Evolutionary conservation across 169 alveolate species (phyloP).

Genomic region (Cryptosporidium bovis): DNA sequence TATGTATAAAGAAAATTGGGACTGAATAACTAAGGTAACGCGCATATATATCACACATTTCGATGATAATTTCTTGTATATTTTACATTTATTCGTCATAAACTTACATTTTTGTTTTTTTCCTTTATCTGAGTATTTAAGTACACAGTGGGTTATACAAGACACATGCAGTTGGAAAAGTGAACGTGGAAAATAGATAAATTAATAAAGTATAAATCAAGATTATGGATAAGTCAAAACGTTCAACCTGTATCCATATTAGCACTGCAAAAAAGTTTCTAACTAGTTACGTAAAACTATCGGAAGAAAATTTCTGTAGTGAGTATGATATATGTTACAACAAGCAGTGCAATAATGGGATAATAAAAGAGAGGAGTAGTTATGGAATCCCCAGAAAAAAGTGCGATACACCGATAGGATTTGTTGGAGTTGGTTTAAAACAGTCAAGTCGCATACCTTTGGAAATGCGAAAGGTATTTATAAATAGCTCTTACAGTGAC

Average conservation of each 20-base stretch:
- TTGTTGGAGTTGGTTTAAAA: conserved; percentile 54
- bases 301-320: not conserved
- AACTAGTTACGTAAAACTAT: not conserved
- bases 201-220: too few relatives aligned
- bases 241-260: conserved; percentile 21
- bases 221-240: not conserved
- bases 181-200: too few relatives aligned
- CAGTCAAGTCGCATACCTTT: conserved; percentile 7
- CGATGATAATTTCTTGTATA: too few relatives aligned
- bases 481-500: not conserved
- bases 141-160: too few relatives aligned
- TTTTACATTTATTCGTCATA: too few relatives aligned
- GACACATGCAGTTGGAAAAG: too few relatives aligned
- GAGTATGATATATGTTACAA: conserved; percentile 43
- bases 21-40: too few relatives aligned
- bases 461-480: conserved; percentile 11
- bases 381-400: conserved; percentile 44
- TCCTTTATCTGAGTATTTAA: too few relatives aligned
- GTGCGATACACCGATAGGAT: conserved; percentile 38
- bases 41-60: too few relatives aligned
- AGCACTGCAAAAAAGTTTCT: conserved; percentile 60
- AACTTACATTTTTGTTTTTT: too few relatives aligned
- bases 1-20: too few relatives aligned
- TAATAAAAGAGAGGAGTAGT: not conserved
- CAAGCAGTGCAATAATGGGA: conserved; percentile 20